Evolutionary conservation across 345 rosid genomes (phyloP).

Genomic region (Gossypium australe): DNA sequence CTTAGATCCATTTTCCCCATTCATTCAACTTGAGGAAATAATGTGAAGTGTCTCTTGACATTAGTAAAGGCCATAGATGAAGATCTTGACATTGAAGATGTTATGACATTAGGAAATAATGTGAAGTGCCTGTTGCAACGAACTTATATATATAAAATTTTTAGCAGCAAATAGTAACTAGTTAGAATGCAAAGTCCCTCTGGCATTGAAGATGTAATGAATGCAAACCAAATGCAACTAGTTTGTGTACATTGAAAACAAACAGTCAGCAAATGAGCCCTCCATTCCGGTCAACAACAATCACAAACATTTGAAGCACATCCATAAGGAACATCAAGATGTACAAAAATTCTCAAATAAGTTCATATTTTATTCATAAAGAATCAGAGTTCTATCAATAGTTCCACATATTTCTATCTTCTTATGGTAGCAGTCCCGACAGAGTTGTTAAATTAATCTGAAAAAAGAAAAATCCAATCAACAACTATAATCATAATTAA

Average conservation of each 20-base stretch:
- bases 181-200: background rate
- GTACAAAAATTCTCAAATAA: background rate
- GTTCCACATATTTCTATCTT: background rate
- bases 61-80: constrained; percentile 33
- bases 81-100: background rate
- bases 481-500: background rate
- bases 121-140: constrained; percentile 52
- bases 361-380: background rate
- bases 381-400: background rate
- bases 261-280: background rate
- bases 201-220: background rate
- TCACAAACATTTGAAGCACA: background rate
- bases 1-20: background rate
- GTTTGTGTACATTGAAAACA: background rate
- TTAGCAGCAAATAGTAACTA: background rate
- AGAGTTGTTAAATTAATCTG: background rate
- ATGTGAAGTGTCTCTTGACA: constrained; percentile 34
- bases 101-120: background rate
- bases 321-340: background rate
- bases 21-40: constrained; percentile 33
- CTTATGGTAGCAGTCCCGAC: background rate
- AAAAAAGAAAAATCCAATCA: background rate
- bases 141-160: constrained; percentile 32
- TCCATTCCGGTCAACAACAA: background rate
- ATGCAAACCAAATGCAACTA: background rate